A percentile compares a stretch with the other conserved stretches of the same genome.
Conservation (phyloP, 2,329 filamentous ascomycete species). For the Chaetomiaceae sp. region DNA sequence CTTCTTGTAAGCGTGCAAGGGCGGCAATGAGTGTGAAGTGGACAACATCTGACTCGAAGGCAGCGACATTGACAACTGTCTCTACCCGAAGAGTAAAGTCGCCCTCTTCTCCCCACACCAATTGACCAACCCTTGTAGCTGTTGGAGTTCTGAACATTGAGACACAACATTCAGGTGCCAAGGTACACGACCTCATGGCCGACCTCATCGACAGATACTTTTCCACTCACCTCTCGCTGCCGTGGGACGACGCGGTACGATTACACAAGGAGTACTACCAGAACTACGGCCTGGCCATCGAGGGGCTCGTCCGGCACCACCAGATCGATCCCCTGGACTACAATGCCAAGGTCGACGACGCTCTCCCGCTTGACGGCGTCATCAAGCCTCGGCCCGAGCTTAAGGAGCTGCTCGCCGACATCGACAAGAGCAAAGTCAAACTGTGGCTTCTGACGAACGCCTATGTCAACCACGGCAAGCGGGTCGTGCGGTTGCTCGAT, state of each 20-base stretch:
- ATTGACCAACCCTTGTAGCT: too few relatives aligned
- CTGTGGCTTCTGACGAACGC: conserved; percentile 97
- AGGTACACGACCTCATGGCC: conserved; percentile 85
- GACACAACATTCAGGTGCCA: conserved; percentile 47
- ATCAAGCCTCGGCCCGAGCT: conserved; percentile 73
- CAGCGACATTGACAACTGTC: conserved; percentile 98
- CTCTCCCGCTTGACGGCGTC: conserved; percentile 77
- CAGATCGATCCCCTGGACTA: conserved; percentile 93
- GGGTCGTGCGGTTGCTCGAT: conserved; percentile 73
- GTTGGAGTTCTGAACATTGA: conserved; percentile 1
- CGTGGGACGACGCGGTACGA: conserved; percentile 69
- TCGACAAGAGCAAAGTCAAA: conserved; percentile 77
- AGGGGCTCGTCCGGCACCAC: conserved; percentile 88
- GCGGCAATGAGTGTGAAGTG: neutral
- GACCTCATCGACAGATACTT: conserved; percentile 66
- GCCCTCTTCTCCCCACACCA: neutral
- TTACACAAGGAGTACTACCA: conserved; percentile 91
- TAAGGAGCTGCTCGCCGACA: conserved; percentile 68
- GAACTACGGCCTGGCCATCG: conserved; percentile 94
- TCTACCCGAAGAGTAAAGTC: conserved; percentile 77
- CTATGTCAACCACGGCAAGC: conserved; percentile 77
- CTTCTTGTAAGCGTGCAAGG: conserved; percentile 37
- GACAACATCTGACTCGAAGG: conserved; percentile 43
- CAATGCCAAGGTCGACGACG: conserved; percentile 91
- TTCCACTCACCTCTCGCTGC: conserved; percentile 64